phyloP scores from a whole-genome alignment of 306 rosid species.

The Cucurbita maxima region DNA sequence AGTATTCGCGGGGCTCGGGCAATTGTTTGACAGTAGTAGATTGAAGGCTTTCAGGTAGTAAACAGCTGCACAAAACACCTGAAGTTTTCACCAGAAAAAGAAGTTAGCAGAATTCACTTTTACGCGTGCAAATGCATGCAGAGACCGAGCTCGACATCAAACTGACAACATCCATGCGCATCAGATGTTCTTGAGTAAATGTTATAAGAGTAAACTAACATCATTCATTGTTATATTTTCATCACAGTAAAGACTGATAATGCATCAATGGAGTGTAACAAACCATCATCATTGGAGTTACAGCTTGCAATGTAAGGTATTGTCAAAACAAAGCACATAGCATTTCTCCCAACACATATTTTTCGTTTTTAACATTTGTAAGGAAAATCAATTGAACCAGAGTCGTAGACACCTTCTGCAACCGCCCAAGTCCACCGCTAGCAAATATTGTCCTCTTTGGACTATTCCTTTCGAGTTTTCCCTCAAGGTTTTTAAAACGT shows the following conservation, averaged over 20 bases:
- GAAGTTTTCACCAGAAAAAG: slow-evolving; percentile 24
- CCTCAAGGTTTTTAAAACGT: too few species aligned
- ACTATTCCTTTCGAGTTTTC: too few species aligned
- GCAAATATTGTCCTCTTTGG: too few species aligned
- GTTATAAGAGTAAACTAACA: background rate
- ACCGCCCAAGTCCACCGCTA: too few species aligned
- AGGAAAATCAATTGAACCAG: background rate
- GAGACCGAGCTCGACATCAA: background rate
- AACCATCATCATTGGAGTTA: background rate
- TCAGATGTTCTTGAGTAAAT: background rate
- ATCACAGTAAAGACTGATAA: background rate
- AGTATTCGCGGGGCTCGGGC: slow-evolving; percentile 59
- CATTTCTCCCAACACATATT: background rate
- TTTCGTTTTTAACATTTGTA: background rate
- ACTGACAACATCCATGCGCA: background rate
- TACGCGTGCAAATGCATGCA: background rate
- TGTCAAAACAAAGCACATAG: background rate
- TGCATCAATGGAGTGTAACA: background rate
- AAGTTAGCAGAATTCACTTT: background rate
- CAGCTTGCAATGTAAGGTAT: background rate
- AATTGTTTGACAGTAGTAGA: slow-evolving; percentile 56
- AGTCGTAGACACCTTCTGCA: background rate
- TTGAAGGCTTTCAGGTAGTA: slow-evolving; percentile 94
- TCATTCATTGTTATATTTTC: background rate
- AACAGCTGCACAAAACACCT: slow-evolving; percentile 85